Evolutionary conservation across 805 yeast species (phyloP).

Genomic region (Cyberlindnera maritima): DNA sequence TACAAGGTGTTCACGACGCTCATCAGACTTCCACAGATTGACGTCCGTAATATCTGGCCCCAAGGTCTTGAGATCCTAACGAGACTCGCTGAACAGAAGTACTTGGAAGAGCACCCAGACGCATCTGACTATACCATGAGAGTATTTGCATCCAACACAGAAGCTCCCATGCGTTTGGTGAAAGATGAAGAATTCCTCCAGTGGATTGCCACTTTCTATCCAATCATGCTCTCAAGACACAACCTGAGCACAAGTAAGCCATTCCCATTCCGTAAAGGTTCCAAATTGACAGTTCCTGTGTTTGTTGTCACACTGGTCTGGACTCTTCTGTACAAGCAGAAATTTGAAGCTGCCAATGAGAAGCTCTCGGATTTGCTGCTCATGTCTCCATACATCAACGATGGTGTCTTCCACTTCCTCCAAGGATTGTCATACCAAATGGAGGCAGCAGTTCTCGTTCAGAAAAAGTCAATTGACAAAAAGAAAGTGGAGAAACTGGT

Average conservation of each 20-base stretch:
- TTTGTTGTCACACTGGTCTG: constrained; percentile 19
- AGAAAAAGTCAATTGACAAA: constrained; percentile 6
- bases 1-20: constrained; percentile 50
- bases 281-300: constrained; percentile 15
- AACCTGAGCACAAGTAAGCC: neutral
- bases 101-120: constrained; percentile 7
- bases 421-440: constrained; percentile 25
- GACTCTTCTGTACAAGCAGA: constrained; percentile 19
- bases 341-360: constrained; percentile 20
- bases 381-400: constrained; percentile 19
- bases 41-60: constrained; percentile 61
- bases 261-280: constrained; percentile 16
- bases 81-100: constrained; percentile 18
- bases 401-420: constrained; percentile 26
- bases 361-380: constrained; percentile 17
- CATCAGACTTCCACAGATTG: constrained; percentile 46
- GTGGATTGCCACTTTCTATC: constrained; percentile 21
- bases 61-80: constrained; percentile 54
- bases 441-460: constrained; percentile 14
- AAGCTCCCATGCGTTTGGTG: neutral
- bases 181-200: constrained; percentile 26
- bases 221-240: neutral
- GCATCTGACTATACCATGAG: constrained; percentile 13
- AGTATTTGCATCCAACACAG: constrained; percentile 4
- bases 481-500: constrained; percentile 15